phyloP scores from a whole-genome alignment of 2,329 filamentous ascomycete species.

The Cercospora citrullina region DNA sequence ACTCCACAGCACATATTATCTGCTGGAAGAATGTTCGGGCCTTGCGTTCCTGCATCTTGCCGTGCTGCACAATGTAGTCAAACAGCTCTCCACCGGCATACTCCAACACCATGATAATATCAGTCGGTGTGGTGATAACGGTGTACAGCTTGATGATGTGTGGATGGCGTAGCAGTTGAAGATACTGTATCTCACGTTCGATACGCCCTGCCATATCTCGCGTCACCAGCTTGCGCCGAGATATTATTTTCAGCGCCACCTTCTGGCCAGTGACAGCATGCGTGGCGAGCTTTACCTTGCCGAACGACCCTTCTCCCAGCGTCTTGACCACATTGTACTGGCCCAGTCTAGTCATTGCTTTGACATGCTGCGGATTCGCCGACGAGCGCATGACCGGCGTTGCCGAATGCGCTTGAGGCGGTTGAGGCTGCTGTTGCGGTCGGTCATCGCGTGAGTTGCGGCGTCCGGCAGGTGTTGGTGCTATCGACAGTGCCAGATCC shows the following conservation, averaged over 20 bases:
- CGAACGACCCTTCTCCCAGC: slow-evolving; percentile 93
- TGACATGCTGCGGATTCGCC: slow-evolving; percentile 38
- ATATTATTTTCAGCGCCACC: slow-evolving; percentile 97
- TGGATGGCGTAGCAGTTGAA: slow-evolving; percentile 90
- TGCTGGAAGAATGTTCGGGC: slow-evolving; percentile 99
- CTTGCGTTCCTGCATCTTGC: slow-evolving; percentile 84
- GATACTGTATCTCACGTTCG: slow-evolving; percentile 96
- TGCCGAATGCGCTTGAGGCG: slow-evolving; percentile 26
- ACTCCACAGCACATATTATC: slow-evolving; percentile 97
- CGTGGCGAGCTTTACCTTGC: slow-evolving; percentile 95
- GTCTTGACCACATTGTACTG: slow-evolving; percentile 90
- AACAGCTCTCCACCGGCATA: slow-evolving; percentile 96
- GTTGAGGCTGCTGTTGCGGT: slow-evolving; percentile 35
- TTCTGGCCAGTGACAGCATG: slow-evolving; percentile 91
- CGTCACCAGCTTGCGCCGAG: slow-evolving; percentile 91
- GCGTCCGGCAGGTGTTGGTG: slow-evolving; percentile 28
- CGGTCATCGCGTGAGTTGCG: slow-evolving; percentile 32
- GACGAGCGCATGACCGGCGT: slow-evolving; percentile 28
- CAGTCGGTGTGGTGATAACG: slow-evolving; percentile 88
- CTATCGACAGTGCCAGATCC: slow-evolving; percentile 44
- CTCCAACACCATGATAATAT: slow-evolving; percentile 99
- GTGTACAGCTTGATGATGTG: slow-evolving; percentile 99
- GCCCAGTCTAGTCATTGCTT: slow-evolving; percentile 63
- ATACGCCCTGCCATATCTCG: slow-evolving; percentile 97
- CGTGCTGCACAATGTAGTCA: slow-evolving; percentile 95